These are phyloP conservation scores for Aegilops bicornis DNA, from an alignment of 176 grass and related monocot species.

Conservation along the genomic window DNA sequence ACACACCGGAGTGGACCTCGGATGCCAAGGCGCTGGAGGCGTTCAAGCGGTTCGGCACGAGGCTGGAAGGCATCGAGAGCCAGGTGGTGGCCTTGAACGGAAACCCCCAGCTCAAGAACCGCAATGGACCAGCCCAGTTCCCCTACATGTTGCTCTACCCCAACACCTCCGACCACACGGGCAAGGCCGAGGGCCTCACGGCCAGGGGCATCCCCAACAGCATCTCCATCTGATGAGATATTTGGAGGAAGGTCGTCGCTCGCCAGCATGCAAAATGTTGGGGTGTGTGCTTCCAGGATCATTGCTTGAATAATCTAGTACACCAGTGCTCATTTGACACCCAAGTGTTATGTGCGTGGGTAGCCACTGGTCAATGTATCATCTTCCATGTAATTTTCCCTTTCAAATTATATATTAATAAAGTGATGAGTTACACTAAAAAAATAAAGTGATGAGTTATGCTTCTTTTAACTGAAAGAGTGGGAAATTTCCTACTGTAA, in stretches of 20 bases:
- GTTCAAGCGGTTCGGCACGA: constrained; percentile 18
- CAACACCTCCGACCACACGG: constrained; percentile 36
- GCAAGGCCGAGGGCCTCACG: constrained; percentile 15
- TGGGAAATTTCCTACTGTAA: too few relatives aligned
- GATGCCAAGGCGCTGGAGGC: constrained; percentile 12
- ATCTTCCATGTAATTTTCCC: not conserved
- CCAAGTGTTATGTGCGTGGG: not conserved
- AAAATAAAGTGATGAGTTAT: too few relatives aligned
- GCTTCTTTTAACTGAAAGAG: too few relatives aligned
- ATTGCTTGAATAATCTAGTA: not conserved
- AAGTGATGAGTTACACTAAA: too few relatives aligned
- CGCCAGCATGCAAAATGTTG: not conserved
- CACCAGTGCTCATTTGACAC: not conserved
- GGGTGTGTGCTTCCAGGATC: not conserved
- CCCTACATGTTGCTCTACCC: constrained; percentile 50
- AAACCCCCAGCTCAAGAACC: constrained; percentile 27
- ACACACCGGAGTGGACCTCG: constrained; percentile 10
- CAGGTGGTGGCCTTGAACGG: constrained; percentile 21
- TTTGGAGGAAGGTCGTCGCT: not conserved
- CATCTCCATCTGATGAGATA: constrained; percentile 36
- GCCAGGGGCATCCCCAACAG: constrained; percentile 52
- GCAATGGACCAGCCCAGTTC: constrained; percentile 29
- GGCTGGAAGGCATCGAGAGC: constrained; percentile 29
- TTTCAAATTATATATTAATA: not conserved
- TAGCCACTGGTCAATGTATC: too few relatives aligned